Percentiles rank a stretch among this genome's conserved stretches.
These are phyloP conservation scores for Lodderomyces oxycetoniae DNA, from an alignment of 1,139 yeast species.

Conservation along the genomic window DNA sequence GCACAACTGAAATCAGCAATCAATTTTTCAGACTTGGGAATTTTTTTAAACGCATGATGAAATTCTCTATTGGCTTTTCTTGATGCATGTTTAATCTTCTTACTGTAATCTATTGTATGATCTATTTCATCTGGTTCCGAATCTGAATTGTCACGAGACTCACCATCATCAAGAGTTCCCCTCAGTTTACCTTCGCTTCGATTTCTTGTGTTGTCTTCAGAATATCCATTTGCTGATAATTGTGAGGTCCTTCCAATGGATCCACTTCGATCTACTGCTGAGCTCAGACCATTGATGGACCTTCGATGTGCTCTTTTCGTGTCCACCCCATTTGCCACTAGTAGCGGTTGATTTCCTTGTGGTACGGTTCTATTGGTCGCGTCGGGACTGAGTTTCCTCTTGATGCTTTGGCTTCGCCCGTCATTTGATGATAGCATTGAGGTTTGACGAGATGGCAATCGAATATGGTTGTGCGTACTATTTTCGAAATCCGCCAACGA, in stretches of 20 bases:
- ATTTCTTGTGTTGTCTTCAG: slow-evolving; percentile 5
- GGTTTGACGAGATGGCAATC: slow-evolving; percentile 7
- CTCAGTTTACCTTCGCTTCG: slow-evolving; percentile 6
- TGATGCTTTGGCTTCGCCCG: slow-evolving; percentile 10
- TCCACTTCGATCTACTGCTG: slow-evolving; percentile 4
- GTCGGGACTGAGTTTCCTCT: slow-evolving; percentile 20
- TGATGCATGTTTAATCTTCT: slow-evolving; percentile 26
- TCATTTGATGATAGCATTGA: slow-evolving; percentile 15
- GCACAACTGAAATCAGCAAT: slow-evolving; percentile 72
- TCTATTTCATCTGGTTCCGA: slow-evolving; percentile 16
- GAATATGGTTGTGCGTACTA: neutral
- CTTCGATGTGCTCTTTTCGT: slow-evolving; percentile 18
- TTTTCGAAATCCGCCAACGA: slow-evolving; percentile 52
- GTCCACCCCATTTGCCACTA: slow-evolving; percentile 9
- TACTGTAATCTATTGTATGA: slow-evolving; percentile 20
- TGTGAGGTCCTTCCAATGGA: slow-evolving; percentile 9
- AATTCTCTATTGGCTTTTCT: slow-evolving; percentile 56
- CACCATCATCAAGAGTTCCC: slow-evolving; percentile 7
- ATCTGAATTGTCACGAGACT: slow-evolving; percentile 6
- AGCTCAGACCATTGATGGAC: slow-evolving; percentile 13
- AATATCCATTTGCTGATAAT: slow-evolving; percentile 4
- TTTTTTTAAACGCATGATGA: slow-evolving; percentile 54
- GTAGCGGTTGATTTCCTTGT: slow-evolving; percentile 9
- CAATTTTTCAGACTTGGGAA: slow-evolving; percentile 50
- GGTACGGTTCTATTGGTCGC: slow-evolving; percentile 17